A percentile compares a stretch with the other conserved stretches of the same genome.
phyloP scores from a whole-genome alignment of 1,284 basidiomycete species.

The Bjerkandera adusta region DNA sequence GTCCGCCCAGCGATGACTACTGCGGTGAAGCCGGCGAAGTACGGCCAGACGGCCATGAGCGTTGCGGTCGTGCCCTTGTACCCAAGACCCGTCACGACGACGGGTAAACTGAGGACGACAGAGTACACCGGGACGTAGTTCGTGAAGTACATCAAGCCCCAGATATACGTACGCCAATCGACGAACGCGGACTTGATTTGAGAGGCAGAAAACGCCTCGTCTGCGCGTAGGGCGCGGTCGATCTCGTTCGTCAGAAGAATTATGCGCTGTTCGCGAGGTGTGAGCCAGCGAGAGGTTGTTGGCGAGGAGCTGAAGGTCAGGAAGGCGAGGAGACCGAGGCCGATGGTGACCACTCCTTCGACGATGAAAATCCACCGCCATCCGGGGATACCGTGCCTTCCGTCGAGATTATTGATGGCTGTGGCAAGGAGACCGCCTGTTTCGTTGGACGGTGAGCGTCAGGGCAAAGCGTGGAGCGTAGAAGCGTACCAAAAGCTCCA shows the following conservation, averaged over 20 bases:
- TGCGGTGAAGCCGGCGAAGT: conserved; percentile 27
- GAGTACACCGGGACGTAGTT: conserved; percentile 33
- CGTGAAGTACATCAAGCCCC: conserved; percentile 60
- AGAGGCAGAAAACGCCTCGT: conserved; percentile 27
- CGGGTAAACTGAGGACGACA: conserved; percentile 28
- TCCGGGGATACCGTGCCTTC: conserved; percentile 29
- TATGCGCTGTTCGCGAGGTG: conserved; percentile 30
- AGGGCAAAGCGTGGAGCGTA: neutral
- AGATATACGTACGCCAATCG: conserved; percentile 48
- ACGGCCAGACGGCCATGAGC: conserved; percentile 32
- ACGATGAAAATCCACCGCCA: conserved; percentile 66
- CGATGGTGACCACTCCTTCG: conserved; percentile 44
- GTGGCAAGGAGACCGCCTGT: conserved; percentile 45
- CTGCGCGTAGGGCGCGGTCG: conserved; percentile 28
- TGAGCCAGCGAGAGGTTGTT: conserved; percentile 34
- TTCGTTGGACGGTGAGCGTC: neutral
- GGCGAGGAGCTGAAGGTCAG: conserved; percentile 42
- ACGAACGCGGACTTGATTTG: conserved; percentile 32
- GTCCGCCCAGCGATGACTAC: conserved; percentile 26
- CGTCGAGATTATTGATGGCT: conserved; percentile 29
- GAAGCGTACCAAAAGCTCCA: conserved; percentile 50
- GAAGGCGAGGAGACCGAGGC: conserved; percentile 38
- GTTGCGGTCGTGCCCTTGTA: conserved; percentile 30
- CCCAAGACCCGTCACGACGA: conserved; percentile 35
- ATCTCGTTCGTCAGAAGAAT: conserved; percentile 35